Conservation (phyloP, 2,329 filamentous ascomycete genomes). For the Aspergillus sp. region DNA sequence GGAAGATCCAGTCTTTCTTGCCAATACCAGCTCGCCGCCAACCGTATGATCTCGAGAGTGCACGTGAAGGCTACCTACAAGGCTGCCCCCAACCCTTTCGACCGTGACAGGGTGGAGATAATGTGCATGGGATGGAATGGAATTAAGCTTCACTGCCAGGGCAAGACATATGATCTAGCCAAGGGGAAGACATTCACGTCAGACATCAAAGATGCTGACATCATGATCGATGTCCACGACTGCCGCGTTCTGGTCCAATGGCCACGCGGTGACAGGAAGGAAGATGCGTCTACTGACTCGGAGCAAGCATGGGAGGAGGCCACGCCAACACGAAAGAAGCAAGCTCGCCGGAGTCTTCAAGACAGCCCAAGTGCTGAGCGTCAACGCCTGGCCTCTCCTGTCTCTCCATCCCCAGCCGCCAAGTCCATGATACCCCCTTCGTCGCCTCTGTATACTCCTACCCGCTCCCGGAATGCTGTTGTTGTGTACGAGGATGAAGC, state of each 20-base stretch:
- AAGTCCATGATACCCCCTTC: conserved; percentile 45
- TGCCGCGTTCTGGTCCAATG: conserved; percentile 85
- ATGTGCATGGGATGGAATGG: conserved; percentile 96
- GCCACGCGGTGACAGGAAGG: conserved; percentile 63
- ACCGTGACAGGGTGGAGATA: conserved; percentile 79
- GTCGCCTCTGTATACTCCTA: conserved; percentile 44
- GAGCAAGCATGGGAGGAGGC: conserved; percentile 70
- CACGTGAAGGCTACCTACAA: conserved; percentile 88
- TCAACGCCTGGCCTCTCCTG: conserved; percentile 68
- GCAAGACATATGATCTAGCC: conserved; percentile 76
- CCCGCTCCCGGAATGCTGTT: conserved; percentile 47
- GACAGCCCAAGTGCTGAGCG: conserved; percentile 57
- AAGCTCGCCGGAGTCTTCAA: conserved; percentile 29
- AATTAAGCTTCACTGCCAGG: conserved; percentile 86
- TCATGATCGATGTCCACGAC: conserved; percentile 95
- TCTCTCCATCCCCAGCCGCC: conserved; percentile 66
- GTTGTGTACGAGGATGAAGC: conserved; percentile 72
- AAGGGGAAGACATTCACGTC: conserved; percentile 91
- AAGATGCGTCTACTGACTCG: conserved; percentile 55
- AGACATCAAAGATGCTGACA: conserved; percentile 81
- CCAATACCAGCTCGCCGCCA: conserved; percentile 90
- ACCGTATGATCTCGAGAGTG: conserved; percentile 87
- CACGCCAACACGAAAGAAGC: conserved; percentile 37
- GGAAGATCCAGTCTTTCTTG: conserved; percentile 92
- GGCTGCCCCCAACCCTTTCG: conserved; percentile 64